These are phyloP conservation scores for Panicum hallii DNA, from an alignment of 202 grass and related monocot species.

Conservation along the genomic window DNA sequence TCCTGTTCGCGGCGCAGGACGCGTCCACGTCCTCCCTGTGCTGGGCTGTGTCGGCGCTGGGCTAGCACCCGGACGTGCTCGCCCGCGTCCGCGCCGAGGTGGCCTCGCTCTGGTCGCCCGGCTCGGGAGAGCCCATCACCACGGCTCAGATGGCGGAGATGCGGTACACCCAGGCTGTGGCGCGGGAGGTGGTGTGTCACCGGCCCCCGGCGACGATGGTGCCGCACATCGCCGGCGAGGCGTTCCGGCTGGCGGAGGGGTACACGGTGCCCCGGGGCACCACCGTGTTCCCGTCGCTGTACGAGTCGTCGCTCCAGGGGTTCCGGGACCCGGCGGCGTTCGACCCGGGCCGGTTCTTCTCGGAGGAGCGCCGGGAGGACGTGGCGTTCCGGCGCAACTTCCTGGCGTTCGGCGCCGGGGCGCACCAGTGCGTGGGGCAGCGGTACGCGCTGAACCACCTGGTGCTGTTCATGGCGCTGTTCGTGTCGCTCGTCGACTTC, in stretches of 20 bases:
- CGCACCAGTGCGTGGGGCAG: slow-evolving; percentile 83
- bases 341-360: slow-evolving; percentile 83
- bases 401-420: slow-evolving; percentile 73
- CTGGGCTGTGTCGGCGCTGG: slow-evolving; percentile 71
- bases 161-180: slow-evolving; percentile 80
- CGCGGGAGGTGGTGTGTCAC: slow-evolving; percentile 73
- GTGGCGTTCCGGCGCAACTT: slow-evolving; percentile 69
- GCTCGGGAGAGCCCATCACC: slow-evolving; percentile 57
- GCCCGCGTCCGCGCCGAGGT: slow-evolving; percentile 73
- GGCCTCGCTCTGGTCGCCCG: slow-evolving; percentile 54
- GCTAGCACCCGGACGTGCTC: slow-evolving; percentile 75
- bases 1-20: slow-evolving; percentile 89
- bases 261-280: slow-evolving; percentile 83
- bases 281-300: slow-evolving; percentile 79
- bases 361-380: slow-evolving; percentile 66
- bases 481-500: slow-evolving; percentile 71
- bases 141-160: slow-evolving; percentile 67
- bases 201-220: slow-evolving; percentile 76
- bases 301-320: slow-evolving; percentile 85
- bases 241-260: slow-evolving; percentile 77
- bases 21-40: slow-evolving; percentile 86
- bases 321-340: slow-evolving; percentile 61
- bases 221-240: slow-evolving; percentile 74
- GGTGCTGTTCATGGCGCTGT: slow-evolving; percentile 77
- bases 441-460: slow-evolving; percentile 86